Base-by-base conservation (phyloP, 2,329 filamentous ascomycete genomes). In the Xylariaceae sp. region DNA sequence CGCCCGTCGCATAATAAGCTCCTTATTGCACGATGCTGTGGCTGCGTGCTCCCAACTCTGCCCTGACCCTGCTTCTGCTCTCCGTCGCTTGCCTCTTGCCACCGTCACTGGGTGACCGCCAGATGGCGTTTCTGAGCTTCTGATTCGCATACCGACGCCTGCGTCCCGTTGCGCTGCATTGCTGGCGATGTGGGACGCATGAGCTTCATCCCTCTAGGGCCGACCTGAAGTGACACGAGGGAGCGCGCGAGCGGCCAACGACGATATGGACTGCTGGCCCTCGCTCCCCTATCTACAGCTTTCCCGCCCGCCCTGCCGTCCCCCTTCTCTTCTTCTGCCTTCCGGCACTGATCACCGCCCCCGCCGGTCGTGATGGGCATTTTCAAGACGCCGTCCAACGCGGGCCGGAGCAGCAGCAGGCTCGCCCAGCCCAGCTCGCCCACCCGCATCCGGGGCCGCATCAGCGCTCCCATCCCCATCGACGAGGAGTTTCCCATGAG, bases 401-500 rank as follows among this genome's bases (percentile, higher is more conserved):
- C 58, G 44, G 59, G 59, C 42, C 58, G 61, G 43, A 15, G 10
- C 27, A 40, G 12, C 7, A 60, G 57, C 35, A 64, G 63, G 44
- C 53, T 60, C 24, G 57, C 55, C 36, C 57, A 63, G 21, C 44
- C 44, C 17, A 41, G 43, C 22, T 44, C 35, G 44, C 54, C 56
- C 35, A 67, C 68, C 16, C 49, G 49, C 21, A 70, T 79, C 40
- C 69, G 75, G 24, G 75, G 74, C 40, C 72, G 68, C 44, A 79
- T 80, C 40, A 79, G 75, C 19, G 67, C 64, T 5, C 77, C 77
- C 11, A 79, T 80, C 30, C 74, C 74, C 2, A 69, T 80, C 15
- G 69, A 68, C 45, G 64, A 75, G 40, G 72, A 75, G 37, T 72
- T 75, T 44, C 65, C 70, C 9, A 68, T 71, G 30, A 59, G 66